Conservation (phyloP, 257 asterid species). For the Capsicum chinense region DNA sequence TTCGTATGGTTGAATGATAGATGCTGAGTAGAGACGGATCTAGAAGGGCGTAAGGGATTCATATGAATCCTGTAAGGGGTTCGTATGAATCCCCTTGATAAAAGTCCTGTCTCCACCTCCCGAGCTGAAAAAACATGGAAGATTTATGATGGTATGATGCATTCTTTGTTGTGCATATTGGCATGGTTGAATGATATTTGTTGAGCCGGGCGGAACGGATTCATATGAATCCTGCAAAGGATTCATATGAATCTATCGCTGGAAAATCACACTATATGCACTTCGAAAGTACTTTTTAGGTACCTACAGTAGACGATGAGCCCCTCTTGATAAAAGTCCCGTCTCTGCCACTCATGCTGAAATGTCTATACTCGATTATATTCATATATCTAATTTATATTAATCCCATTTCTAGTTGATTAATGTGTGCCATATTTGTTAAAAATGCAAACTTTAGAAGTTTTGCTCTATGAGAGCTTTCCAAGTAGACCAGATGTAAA, state of each 20-base stretch:
- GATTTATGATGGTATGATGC: no score
- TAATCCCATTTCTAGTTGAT: slow-evolving; percentile 2
- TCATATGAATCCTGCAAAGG: no score
- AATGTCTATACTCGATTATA: background rate
- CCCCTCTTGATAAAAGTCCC: background rate
- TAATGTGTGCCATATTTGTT: background rate
- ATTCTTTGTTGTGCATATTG: slow-evolving; percentile 12
- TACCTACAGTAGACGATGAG: background rate
- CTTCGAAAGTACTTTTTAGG: no score
- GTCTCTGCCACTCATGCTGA: background rate
- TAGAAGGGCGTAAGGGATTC: no score
- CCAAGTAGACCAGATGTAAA: background rate
- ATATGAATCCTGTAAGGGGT: no score
- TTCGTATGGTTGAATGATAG: background rate
- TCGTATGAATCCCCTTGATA: no score
- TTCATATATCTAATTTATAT: background rate
- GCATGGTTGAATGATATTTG: slow-evolving; percentile 67
- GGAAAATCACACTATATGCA: no score
- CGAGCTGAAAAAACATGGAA: no score
- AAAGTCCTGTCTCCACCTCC: no score
- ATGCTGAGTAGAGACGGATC: no score
- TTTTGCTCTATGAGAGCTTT: background rate
- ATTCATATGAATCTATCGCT: no score
- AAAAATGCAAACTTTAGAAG: background rate
- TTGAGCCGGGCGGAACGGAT: background rate